Base-by-base conservation (phyloP, 192 early-diverging fungal species). In the Rhizophagus clarus region DNA sequence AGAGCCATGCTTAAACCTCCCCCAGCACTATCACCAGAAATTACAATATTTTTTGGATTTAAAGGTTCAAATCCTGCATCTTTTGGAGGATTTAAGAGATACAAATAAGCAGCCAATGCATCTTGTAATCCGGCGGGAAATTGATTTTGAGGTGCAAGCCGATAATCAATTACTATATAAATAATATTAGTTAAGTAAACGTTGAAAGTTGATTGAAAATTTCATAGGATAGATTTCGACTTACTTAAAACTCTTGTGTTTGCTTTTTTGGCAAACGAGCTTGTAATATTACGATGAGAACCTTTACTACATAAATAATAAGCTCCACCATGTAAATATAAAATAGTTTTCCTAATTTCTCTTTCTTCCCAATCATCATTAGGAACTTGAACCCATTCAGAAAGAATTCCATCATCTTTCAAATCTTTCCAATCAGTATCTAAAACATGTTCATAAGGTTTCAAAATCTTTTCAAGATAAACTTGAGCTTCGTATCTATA, bases 71-170 rank as follows among this genome's bases (percentile, higher is more conserved):
- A 84, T 9, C 85, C 88, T 1, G 85, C 81, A 42, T 85, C 80
- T n/a, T 64, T 49, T 12, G 87, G 87, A 51, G 87, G 87, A 28
- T 87, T 63, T 20, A 93, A 80, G 6, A 97, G 84, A 64, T 88
- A 91, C 8, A 89, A 72, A 82, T 95, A 97, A 0, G 94, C 90
- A 40, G 92, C 87, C 42, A 97, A 73, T 61, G 92, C 90, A 85
- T 98, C 97, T 42, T 94, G 88, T 11, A 98, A 78, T 42, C 93
- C 95, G 68, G 90, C 83, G 11, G 96, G 97, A 81, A 95, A 98
- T 15, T 92, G 89, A 28, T 89, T 82, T 75, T 94, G 89, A 0
- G 97, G 96, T 0, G 96, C 91, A 24, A 97, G 81, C 11, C 97
- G 85, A 83, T 98, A 97, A 79, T 92, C 89, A 31, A 94, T 84